Conservation (phyloP, 1,284 basidiomycete genomes). For the Volvariella surrecta region DNA sequence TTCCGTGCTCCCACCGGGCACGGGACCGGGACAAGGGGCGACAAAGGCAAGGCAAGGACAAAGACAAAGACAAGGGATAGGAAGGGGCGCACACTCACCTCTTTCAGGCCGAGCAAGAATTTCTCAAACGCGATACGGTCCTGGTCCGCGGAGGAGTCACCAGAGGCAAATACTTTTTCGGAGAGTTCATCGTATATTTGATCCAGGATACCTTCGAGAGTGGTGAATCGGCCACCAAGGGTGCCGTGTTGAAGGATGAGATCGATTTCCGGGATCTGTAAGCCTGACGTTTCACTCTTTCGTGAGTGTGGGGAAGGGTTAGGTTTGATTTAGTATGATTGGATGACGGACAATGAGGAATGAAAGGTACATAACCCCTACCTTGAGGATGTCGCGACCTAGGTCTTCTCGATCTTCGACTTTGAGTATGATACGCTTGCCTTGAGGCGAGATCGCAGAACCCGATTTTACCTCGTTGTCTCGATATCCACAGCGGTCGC, state of each 20-base stretch:
- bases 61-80: constrained; percentile 2
- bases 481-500: constrained; percentile 89
- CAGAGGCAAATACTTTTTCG: constrained; percentile 79
- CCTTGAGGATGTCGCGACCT: constrained; percentile 92
- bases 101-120: constrained; percentile 79
- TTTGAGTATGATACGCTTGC: constrained; percentile 83
- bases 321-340: not conserved
- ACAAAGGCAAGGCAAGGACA: no score
- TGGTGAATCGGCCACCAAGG: constrained; percentile 97
- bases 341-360: not conserved
- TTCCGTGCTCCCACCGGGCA: no score
- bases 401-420: constrained; percentile 93
- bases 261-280: constrained; percentile 93
- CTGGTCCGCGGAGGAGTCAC: constrained; percentile 51
- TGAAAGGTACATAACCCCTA: constrained; percentile 21
- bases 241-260: constrained; percentile 90
- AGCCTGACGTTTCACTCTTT: constrained; percentile 87
- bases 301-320: not conserved
- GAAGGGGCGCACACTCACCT: constrained; percentile 31
- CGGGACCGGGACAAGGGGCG: no score
- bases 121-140: constrained; percentile 55
- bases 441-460: constrained; percentile 77
- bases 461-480: constrained; percentile 99
- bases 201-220: constrained; percentile 89
- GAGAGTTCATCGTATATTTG: constrained; percentile 96